These are phyloP conservation scores for Eucalyptus camaldulensis DNA, from an alignment of 345 rosid genomes.

Conservation along the genomic window DNA sequence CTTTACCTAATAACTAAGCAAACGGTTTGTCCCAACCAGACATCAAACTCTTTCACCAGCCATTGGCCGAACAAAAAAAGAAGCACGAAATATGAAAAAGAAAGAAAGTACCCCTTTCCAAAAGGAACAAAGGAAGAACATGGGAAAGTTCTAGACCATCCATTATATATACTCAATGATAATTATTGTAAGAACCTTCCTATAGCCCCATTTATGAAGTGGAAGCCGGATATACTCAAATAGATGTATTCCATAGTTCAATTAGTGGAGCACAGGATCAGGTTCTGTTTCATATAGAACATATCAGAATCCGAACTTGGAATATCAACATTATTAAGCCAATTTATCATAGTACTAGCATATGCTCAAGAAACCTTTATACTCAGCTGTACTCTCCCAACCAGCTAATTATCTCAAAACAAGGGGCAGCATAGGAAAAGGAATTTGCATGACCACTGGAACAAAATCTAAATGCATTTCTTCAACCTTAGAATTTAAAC, in stretches of 20 bases:
- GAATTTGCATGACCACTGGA: background rate
- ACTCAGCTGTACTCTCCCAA: background rate
- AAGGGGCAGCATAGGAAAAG: background rate
- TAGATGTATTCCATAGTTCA: background rate
- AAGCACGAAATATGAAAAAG: background rate
- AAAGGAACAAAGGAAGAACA: background rate
- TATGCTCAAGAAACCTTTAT: background rate
- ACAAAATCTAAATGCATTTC: background rate
- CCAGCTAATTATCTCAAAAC: background rate
- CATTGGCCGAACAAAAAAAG: background rate
- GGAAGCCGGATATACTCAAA: background rate
- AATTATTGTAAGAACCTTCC: background rate
- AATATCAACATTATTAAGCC: background rate
- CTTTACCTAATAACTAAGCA: background rate
- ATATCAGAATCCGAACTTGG: background rate
- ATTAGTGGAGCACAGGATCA: background rate
- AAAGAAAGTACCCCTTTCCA: background rate
- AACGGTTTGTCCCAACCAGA: background rate
- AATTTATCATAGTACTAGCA: background rate
- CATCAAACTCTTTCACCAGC: background rate
- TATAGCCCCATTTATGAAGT: background rate
- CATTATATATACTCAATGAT: background rate
- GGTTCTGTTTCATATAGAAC: background rate
- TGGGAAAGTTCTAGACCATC: background rate
- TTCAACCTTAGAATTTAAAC: background rate